Percentiles rank a stretch among this genome's conserved stretches.
These are phyloP conservation scores for Capronia americana DNA, from an alignment of 2,329 filamentous ascomycete species.

Conservation along the genomic window DNA sequence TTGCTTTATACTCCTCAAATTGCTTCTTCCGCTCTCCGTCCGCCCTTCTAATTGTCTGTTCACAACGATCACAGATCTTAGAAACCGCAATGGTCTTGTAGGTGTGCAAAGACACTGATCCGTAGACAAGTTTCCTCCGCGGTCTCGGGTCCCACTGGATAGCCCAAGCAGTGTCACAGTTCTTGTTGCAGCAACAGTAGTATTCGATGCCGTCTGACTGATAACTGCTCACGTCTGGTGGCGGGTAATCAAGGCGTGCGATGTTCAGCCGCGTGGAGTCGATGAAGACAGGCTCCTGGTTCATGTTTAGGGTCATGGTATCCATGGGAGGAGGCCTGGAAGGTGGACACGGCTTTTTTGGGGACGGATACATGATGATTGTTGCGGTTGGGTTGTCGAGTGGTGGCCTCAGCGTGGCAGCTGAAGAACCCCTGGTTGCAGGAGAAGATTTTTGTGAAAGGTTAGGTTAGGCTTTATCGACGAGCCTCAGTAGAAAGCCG, in stretches of 20 bases:
- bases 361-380: background rate
- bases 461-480: background rate
- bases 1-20: background rate
- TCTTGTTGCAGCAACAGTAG: conserved; percentile 14
- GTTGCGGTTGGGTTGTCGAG: background rate
- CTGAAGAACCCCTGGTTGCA: background rate
- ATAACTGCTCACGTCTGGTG: background rate
- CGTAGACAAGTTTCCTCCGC: background rate
- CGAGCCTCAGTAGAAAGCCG: background rate
- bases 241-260: background rate
- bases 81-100: conserved; percentile 9
- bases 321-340: background rate
- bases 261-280: background rate
- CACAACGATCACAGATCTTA: background rate
- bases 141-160: conserved; percentile 10
- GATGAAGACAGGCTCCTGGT: background rate
- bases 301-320: background rate
- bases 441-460: background rate
- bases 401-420: background rate
- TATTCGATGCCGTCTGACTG: conserved; percentile 13
- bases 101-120: background rate
- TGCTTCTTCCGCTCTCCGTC: background rate
- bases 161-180: conserved; percentile 14
- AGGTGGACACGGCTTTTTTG: background rate
- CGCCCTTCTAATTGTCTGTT: background rate